These are phyloP conservation scores for Scenedesmus sp. DNA, from an alignment of 163 green algal genomes.

Conservation along the genomic window DNA sequence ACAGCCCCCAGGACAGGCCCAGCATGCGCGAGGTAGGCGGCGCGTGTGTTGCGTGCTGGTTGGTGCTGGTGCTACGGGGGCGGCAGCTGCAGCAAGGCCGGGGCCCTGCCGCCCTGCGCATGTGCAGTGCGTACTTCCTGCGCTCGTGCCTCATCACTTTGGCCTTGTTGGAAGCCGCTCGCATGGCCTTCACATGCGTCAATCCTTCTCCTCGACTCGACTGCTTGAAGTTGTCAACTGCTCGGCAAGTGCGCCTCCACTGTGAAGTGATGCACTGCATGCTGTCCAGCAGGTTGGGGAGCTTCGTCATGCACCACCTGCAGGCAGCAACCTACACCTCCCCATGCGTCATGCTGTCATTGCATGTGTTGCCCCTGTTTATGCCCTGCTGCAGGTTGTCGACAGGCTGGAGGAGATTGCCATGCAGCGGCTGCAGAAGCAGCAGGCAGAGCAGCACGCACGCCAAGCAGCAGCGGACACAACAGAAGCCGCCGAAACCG, in stretches of 20 bases:
- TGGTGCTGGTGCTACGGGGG: neutral
- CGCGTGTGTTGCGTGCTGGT: neutral
- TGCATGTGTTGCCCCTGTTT: neutral
- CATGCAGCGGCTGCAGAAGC: constrained; percentile 31
- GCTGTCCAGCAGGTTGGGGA: no score
- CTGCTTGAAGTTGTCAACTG: no score
- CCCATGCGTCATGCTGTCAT: neutral
- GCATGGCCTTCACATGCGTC: no score
- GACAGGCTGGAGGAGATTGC: constrained; percentile 26
- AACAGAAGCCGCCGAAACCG: constrained; percentile 6
- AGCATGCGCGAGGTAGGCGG: constrained; percentile 45
- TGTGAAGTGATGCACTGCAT: no score
- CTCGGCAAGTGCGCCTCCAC: no score
- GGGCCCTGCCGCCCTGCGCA: neutral
- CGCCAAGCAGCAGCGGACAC: neutral
- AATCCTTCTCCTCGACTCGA: no score
- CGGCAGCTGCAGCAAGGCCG: neutral
- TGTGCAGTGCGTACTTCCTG: neutral
- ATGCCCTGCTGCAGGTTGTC: constrained; percentile 27
- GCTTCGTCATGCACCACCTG: no score
- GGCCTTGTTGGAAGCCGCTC: no score
- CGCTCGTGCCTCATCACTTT: no score
- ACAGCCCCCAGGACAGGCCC: constrained; percentile 18
- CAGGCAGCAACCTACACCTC: no score
- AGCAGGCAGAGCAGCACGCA: constrained; percentile 34